phyloP scores from a whole-genome alignment of 1,284 basidiomycete species.

The Ceratobasidium sp. region DNA sequence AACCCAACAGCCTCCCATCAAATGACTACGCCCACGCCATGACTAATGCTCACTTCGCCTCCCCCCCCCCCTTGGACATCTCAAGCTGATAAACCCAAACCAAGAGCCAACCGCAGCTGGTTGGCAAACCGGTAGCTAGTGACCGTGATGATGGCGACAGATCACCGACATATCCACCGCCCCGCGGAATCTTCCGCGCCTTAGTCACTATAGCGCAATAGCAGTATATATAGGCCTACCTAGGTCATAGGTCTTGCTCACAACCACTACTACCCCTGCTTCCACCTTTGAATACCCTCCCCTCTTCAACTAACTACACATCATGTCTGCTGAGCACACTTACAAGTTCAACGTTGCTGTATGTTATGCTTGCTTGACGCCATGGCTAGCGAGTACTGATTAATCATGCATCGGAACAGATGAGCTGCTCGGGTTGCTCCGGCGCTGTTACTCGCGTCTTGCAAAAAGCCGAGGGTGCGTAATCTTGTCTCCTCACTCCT shows the following conservation, averaged over 20 bases:
- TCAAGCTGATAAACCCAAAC: constrained; percentile 1
- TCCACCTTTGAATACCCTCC: no score
- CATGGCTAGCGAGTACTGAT: constrained; percentile 13
- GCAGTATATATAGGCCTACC: constrained; percentile 2
- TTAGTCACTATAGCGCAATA: no score
- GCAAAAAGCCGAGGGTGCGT: constrained; percentile 37
- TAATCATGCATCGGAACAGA: constrained; percentile 61
- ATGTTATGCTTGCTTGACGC: background rate
- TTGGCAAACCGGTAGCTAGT: background rate
- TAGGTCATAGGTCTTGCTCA: background rate
- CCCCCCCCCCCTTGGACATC: background rate
- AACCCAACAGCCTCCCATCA: no score
- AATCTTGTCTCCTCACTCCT: no score
- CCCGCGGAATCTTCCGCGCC: constrained; percentile 18
- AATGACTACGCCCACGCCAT: no score
- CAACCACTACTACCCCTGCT: no score
- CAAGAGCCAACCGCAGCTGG: background rate
- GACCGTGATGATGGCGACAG: constrained; percentile 37
- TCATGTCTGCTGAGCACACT: constrained; percentile 25
- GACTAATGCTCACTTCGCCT: background rate
- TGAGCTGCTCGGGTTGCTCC: constrained; percentile 87
- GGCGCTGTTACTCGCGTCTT: constrained; percentile 82
- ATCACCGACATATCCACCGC: constrained; percentile 35
- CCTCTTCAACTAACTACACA: background rate
- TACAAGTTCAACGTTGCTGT: constrained; percentile 42